These are phyloP conservation scores for Lentinula boryana DNA, from an alignment of 768 basidiomycete genomes.

Conservation along the genomic window DNA sequence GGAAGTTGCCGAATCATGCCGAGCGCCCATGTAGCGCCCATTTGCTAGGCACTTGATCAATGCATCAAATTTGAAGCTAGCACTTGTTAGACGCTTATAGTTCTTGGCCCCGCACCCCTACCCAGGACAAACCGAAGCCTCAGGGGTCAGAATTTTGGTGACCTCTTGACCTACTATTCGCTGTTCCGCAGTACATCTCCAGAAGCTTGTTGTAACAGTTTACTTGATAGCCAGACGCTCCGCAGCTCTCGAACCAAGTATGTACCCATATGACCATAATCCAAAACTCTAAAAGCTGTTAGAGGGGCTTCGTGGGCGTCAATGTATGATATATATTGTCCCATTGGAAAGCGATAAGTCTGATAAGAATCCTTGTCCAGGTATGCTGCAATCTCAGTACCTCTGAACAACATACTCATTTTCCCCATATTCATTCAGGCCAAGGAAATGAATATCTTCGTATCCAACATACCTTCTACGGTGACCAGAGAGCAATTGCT, in stretches of 20 bases:
- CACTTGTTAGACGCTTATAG: too few species aligned
- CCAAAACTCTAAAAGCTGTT: background rate
- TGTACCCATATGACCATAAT: background rate
- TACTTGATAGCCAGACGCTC: too few species aligned
- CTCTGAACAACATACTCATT: background rate
- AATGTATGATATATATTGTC: background rate
- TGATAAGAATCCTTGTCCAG: background rate
- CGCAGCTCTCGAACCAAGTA: background rate
- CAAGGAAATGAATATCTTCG: background rate
- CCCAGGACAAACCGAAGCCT: too few species aligned
- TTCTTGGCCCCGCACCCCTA: too few species aligned
- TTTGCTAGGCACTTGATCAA: too few species aligned
- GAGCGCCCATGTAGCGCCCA: too few species aligned
- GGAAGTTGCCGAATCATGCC: too few species aligned
- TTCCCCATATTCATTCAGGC: background rate
- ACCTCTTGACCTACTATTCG: too few species aligned
- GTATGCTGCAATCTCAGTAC: background rate
- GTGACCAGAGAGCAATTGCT: background rate
- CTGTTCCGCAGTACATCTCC: too few species aligned
- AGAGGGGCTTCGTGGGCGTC: background rate
- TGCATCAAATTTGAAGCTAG: too few species aligned
- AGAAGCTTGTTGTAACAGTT: too few species aligned
- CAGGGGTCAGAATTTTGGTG: too few species aligned
- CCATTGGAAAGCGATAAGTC: background rate
- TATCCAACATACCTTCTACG: background rate